Evolutionary conservation across 2,329 filamentous ascomycete species (phyloP).

Genomic region (Purpureocillium takamizusanense): DNA sequence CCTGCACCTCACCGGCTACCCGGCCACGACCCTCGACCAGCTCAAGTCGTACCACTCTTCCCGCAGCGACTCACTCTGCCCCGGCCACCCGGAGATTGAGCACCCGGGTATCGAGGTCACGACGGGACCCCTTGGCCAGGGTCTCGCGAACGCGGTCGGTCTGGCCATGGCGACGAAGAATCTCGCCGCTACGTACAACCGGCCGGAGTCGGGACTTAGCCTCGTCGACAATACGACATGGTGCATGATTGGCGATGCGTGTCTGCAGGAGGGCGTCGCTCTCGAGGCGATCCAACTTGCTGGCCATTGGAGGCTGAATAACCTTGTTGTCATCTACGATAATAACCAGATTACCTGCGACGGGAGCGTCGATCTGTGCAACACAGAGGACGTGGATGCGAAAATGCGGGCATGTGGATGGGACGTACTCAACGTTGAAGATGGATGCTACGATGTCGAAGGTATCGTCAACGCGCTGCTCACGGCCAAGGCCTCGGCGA

Average conservation of each 20-base stretch:
- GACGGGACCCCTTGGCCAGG: constrained; percentile 50
- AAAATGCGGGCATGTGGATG: constrained; percentile 50
- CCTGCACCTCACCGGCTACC: constrained; percentile 43
- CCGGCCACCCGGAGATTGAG: constrained; percentile 49
- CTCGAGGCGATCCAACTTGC: constrained; percentile 48
- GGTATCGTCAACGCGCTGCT: constrained; percentile 6
- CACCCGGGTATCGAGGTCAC: constrained; percentile 49
- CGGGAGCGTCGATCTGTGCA: constrained; percentile 41
- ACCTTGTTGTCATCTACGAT: constrained; percentile 49
- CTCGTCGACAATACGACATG: constrained; percentile 42
- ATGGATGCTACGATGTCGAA: constrained; percentile 42
- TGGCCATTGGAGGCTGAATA: constrained; percentile 45
- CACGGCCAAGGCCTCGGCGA: constrained; percentile 28
- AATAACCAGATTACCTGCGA: constrained; percentile 54
- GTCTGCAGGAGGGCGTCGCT: constrained; percentile 48
- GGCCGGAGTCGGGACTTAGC: constrained; percentile 27
- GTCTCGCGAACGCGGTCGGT: constrained; percentile 51
- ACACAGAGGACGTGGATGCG: constrained; percentile 46
- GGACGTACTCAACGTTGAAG: constrained; percentile 43
- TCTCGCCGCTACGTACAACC: constrained; percentile 44
- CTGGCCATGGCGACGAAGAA: constrained; percentile 49
- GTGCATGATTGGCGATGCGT: constrained; percentile 50
- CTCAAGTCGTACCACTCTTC: constrained; percentile 42
- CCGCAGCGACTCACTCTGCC: constrained; percentile 39
- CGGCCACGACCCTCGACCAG: constrained; percentile 45